Evolutionary conservation across 2,329 filamentous ascomycete genomes (phyloP).

Genomic region (Fusarium nanum): DNA sequence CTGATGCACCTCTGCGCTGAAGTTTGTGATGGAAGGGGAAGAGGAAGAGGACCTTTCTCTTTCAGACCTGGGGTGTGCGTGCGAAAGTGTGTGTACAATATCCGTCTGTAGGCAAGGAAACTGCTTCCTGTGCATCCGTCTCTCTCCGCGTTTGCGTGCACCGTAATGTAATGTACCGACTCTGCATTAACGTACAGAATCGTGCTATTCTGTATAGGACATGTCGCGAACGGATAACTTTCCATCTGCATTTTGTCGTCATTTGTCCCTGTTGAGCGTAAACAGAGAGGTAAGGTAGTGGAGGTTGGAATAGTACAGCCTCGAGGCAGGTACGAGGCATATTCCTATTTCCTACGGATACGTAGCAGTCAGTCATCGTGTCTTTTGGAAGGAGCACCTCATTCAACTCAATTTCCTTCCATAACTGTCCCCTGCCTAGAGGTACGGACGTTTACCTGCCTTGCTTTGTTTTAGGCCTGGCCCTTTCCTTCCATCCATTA

Average conservation of each 20-base stretch:
- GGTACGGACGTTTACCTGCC: slow-evolving; percentile 21
- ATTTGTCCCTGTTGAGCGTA: slow-evolving; percentile 16
- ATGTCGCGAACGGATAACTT: slow-evolving; percentile 11
- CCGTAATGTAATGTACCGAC: slow-evolving; percentile 39
- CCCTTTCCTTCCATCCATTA: slow-evolving; percentile 37
- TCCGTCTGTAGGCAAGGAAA: slow-evolving; percentile 12
- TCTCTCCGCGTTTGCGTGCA: slow-evolving; percentile 38
- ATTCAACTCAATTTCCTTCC: slow-evolving; percentile 32
- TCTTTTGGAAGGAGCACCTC: slow-evolving; percentile 25
- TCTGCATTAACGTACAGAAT: slow-evolving; percentile 22
- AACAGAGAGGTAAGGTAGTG: neutral
- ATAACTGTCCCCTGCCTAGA: slow-evolving; percentile 23
- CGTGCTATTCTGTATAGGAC: neutral
- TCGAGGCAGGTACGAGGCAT: slow-evolving; percentile 28
- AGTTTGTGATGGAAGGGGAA: neutral
- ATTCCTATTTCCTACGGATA: slow-evolving; percentile 4
- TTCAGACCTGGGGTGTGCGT: slow-evolving; percentile 3
- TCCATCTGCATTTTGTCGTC: slow-evolving; percentile 31
- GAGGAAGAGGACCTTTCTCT: slow-evolving; percentile 24
- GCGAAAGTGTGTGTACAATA: slow-evolving; percentile 11
- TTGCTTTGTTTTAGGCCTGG: slow-evolving; percentile 36
- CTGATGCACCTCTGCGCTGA: slow-evolving; percentile 31
- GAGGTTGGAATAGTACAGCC: slow-evolving; percentile 6
- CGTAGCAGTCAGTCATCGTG: neutral
- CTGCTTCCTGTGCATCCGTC: slow-evolving; percentile 29